A percentile compares a stretch with the other conserved stretches of the same genome.
Conservation (phyloP, 1,284 basidiomycete species). For the Cutaneotrichosporon arboriforme region DNA sequence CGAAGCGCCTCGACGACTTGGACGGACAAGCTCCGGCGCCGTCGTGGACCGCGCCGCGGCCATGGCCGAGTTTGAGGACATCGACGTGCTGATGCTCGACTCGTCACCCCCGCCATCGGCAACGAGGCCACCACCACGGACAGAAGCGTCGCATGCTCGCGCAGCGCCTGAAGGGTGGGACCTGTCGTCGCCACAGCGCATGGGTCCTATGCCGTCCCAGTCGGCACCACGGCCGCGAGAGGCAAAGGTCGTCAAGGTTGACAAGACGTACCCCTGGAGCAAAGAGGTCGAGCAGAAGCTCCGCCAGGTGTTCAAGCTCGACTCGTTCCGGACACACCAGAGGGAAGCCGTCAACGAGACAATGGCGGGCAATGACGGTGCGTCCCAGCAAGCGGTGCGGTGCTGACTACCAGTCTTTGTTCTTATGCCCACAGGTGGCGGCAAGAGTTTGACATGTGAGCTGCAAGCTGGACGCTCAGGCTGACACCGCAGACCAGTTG, state of each 20-base stretch:
- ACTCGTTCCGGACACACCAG: slow-evolving; percentile 74
- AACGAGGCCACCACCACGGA: slow-evolving; percentile 5
- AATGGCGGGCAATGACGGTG: slow-evolving; percentile 65
- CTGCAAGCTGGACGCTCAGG: background rate
- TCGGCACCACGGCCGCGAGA: background rate
- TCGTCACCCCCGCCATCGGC: slow-evolving; percentile 21
- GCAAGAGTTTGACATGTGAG: slow-evolving; percentile 75
- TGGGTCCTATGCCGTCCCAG: background rate
- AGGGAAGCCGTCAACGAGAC: slow-evolving; percentile 76
- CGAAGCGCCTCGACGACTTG: background rate
- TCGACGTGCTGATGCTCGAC: slow-evolving; percentile 24
- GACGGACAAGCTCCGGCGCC: background rate
- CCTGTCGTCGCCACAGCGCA: background rate
- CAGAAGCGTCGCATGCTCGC: background rate
- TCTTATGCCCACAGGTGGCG: slow-evolving; percentile 94
- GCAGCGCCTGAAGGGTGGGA: background rate
- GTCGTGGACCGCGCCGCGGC: slow-evolving; percentile 8
- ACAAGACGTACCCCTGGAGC: slow-evolving; percentile 50
- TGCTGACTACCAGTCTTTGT: slow-evolving; percentile 63
- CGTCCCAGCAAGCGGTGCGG: background rate
- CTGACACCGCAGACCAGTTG: slow-evolving; percentile 54
- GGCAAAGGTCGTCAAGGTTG: slow-evolving; percentile 15
- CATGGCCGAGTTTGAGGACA: slow-evolving; percentile 24
- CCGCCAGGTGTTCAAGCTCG: slow-evolving; percentile 61
- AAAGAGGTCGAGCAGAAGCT: slow-evolving; percentile 62